Evolutionary conservation across 768 basidiomycete genomes (phyloP), one percentile per base, ranked within the genome.

Genomic region (Leccinum longicurvipes): DNA sequence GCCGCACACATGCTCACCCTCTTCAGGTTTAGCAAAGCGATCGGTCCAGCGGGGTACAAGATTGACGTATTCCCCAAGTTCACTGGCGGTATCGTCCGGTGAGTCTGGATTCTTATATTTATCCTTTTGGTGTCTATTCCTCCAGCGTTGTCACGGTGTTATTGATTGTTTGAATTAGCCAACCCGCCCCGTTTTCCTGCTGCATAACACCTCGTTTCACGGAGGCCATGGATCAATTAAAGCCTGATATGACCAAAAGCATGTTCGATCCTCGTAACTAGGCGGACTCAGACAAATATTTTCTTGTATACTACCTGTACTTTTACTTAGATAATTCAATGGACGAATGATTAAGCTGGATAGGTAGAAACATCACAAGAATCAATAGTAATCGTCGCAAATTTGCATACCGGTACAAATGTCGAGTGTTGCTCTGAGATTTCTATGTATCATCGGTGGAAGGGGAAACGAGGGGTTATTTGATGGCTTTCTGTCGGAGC

Each of bases 21-120:
- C 39, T 66, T 68, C 47, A 60, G 24, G 28, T 60, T 68, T 8
- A 49, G 58, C 55, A 68, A 64, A 39, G 64, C 60, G 41, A 57
- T 58, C 19, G 63, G 62, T 29, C 54, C 57, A 32, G 60, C 57
- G 1, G 67, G 67, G 24, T 62, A 68, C 42, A 59, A 61, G 15
- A 56, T 66, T 9, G 60, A 68, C 34, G 36, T 68, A 31, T 56
- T 44, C 27, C 64, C 64, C 25, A 64, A 56, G 44, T 68, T 63
- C 27, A 51, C 23, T 2, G 53, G 60, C 1, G 59, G 61, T 0
- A 48, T 63, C 48, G 44, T 54, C 11, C 46, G 59, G 66, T 67
- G 54, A 59, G 65, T 52, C 10, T 28, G 17, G 47, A 25, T 34
- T 17, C 19, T 28, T 3, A 1, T 17, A 2, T 8, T 25, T 6